Conservation (phyloP, 306 rosid genomes). For the Potentilla sterilis region DNA sequence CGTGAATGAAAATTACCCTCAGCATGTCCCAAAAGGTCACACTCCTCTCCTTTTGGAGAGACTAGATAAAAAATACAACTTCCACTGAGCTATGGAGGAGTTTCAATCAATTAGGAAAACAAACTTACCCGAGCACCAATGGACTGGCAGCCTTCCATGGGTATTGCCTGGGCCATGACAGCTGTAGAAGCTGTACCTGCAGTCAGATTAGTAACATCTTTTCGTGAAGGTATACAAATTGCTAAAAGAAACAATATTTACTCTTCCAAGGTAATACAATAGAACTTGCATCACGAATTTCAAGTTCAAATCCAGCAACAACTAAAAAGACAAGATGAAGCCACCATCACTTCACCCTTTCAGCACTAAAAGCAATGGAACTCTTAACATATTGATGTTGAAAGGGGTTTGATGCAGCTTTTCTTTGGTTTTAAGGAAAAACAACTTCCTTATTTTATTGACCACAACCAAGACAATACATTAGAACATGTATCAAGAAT, state of each 20-base stretch:
- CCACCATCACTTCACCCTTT: neutral
- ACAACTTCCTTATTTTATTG: neutral
- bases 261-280: neutral
- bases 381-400: neutral
- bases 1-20: neutral
- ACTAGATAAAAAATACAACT: neutral
- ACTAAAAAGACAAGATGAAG: neutral
- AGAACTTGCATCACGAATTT: neutral
- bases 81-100: neutral
- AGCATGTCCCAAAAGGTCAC: neutral
- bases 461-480: neutral
- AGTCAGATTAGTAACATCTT: slow-evolving; percentile 28
- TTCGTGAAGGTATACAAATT: slow-evolving; percentile 12
- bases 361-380: neutral
- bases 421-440: too few relatives aligned
- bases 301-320: neutral
- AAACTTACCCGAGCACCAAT: slow-evolving; percentile 66
- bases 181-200: slow-evolving; percentile 92
- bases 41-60: neutral
- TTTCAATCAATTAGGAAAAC: neutral
- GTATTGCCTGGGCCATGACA: slow-evolving; percentile 82
- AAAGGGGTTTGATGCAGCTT: too few relatives aligned
- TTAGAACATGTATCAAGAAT: neutral
- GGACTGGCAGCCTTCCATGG: slow-evolving; percentile 80
- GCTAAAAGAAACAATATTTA: neutral